These are phyloP conservation scores for Calycina herbarum DNA, from an alignment of 2,329 filamentous ascomycete genomes.

Conservation along the genomic window DNA sequence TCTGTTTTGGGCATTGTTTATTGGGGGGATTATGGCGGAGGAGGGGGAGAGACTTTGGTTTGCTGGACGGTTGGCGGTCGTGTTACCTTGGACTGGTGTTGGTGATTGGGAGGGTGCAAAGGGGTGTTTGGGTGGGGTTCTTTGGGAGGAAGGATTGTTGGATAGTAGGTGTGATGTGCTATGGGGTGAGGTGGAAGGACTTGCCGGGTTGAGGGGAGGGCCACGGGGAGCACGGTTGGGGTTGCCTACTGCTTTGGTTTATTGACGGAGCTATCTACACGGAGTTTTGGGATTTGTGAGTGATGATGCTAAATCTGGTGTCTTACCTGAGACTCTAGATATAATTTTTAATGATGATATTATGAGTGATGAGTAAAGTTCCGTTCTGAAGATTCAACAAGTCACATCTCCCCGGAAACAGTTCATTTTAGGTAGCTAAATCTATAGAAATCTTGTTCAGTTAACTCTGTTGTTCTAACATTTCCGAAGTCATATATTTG, in stretches of 20 bases:
- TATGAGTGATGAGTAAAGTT: too few species aligned
- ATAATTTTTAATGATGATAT: too few species aligned
- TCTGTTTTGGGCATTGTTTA: slow-evolving; percentile 8
- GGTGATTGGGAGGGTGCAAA: slow-evolving; percentile 5
- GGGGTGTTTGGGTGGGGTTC: not conserved
- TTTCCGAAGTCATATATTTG: too few species aligned
- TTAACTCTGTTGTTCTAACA: too few species aligned
- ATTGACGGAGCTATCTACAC: not conserved
- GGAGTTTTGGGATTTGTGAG: too few species aligned
- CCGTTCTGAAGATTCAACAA: too few species aligned
- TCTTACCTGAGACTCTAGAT: too few species aligned
- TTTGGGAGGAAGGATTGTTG: not conserved
- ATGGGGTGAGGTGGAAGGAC: slow-evolving; percentile 6
- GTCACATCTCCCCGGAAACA: too few species aligned
- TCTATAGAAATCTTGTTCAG: too few species aligned
- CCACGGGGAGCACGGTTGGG: not conserved
- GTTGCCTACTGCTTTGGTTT: not conserved
- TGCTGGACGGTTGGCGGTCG: slow-evolving; percentile 2
- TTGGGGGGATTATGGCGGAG: slow-evolving; percentile 5
- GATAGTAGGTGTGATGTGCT: not conserved
- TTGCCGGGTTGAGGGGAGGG: not conserved
- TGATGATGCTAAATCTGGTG: too few species aligned
- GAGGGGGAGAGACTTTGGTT: slow-evolving; percentile 7
- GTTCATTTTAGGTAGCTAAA: too few species aligned
- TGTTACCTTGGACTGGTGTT: slow-evolving; percentile 9